phyloP scores from a whole-genome alignment of 108 stramenopile genomes.

The Cyclotella atomus region DNA sequence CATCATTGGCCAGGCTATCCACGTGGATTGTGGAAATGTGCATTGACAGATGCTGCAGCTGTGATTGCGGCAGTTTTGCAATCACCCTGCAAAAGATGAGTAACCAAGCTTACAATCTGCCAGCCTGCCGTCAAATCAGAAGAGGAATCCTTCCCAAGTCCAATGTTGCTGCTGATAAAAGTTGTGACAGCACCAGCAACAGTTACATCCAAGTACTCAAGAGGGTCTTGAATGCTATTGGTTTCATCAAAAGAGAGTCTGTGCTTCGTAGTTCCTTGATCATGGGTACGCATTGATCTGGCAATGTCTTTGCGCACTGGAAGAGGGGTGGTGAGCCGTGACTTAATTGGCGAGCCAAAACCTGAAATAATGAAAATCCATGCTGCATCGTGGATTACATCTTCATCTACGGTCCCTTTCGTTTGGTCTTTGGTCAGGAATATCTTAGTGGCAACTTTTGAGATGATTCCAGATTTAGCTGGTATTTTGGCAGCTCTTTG shows the following conservation, averaged over 20 bases:
- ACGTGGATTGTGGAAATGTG: conserved; percentile 27
- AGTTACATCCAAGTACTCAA: conserved; percentile 1
- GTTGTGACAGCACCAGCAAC: conserved; percentile 42
- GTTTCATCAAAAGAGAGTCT: not conserved
- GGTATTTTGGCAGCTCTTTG: not conserved
- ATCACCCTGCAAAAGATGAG: conserved; percentile 48
- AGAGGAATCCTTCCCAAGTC: not conserved
- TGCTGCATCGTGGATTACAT: conserved; percentile 52
- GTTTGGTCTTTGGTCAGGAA: conserved; percentile 3
- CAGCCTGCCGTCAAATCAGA: conserved; percentile 8
- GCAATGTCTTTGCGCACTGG: conserved; percentile 10
- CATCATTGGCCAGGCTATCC: not conserved
- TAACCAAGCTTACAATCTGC: conserved; percentile 26
- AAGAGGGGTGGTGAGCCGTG: not conserved
- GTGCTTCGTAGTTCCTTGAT: not conserved
- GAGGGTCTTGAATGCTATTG: not conserved
- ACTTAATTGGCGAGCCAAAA: conserved; percentile 25
- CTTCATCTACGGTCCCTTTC: conserved; percentile 26
- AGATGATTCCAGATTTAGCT: conserved; percentile 16
- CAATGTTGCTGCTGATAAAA: conserved; percentile 32
- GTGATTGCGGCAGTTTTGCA: conserved; percentile 33
- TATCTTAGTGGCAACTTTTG: conserved; percentile 16
- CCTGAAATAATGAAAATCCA: conserved; percentile 50
- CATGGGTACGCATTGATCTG: conserved; percentile 3
- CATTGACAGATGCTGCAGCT: conserved; percentile 35